phyloP scores from a whole-genome alignment of 352 stramenopile genomes.

The Phytophthora ramorum region DNA sequence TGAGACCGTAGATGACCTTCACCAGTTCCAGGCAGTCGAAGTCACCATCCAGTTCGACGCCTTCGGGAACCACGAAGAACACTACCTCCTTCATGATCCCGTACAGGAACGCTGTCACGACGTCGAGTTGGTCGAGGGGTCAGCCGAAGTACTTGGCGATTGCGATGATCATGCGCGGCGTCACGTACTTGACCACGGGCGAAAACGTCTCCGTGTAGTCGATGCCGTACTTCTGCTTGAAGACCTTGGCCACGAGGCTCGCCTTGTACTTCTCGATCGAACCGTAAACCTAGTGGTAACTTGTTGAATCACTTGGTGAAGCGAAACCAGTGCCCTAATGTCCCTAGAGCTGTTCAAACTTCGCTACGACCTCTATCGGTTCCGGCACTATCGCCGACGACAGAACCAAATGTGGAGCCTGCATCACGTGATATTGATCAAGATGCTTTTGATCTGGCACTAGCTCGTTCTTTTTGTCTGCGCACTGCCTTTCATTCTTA shows the following conservation, averaged over 20 bases:
- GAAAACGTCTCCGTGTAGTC: constrained; percentile 18
- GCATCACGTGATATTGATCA: neutral
- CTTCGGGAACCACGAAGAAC: too few species aligned
- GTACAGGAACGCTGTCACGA: neutral
- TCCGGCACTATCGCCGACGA: neutral
- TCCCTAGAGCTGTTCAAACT: constrained; percentile 6
- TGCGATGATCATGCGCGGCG: neutral
- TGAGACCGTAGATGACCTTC: too few species aligned
- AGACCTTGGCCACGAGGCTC: too few species aligned
- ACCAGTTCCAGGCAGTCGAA: too few species aligned
- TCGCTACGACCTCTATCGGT: constrained; percentile 1
- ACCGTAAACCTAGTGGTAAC: constrained; percentile 14
- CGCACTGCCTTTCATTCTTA: constrained; percentile 8
- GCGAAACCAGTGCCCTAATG: constrained; percentile 3
- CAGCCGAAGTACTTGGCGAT: neutral
- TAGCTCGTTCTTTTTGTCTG: constrained; percentile 11
- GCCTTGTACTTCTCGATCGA: too few species aligned
- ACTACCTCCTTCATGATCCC: too few species aligned
- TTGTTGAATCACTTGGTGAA: constrained; percentile 8
- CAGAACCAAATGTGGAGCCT: neutral
- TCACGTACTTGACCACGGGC: neutral
- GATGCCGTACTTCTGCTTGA: too few species aligned
- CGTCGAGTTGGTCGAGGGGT: neutral
- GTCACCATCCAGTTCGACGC: too few species aligned
- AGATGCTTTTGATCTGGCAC: constrained; percentile 8